Base-by-base conservation (phyloP, 2,329 filamentous ascomycete species). In the Davidsoniella eucalypti region DNA sequence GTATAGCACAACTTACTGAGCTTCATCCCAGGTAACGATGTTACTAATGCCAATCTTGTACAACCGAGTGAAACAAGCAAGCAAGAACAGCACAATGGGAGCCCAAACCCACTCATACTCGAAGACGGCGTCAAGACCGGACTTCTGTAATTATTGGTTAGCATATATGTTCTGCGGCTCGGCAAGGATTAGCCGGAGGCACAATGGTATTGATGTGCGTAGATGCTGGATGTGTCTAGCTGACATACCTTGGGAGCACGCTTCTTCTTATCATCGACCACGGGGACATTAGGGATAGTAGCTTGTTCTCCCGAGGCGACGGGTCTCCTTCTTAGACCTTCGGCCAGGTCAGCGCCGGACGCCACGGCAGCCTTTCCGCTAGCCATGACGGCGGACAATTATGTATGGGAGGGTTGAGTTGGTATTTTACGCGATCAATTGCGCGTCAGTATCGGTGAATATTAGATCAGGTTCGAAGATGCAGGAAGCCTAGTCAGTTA, bases 11-110 rank as follows among this genome's bases (percentile, higher is more conserved):
- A 69, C 75, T 59, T 66, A 76, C 75, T 80, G 76, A 58, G 76
- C 76, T 64, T 78, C 75, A 63, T 80, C 76, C 76, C 76, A 80
- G 45, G 77, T 81, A 45, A 81, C 77, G 57, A 81, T 79, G 57
- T 76, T 66, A 57, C 76, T 80, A 50, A 81, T 65, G 52, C 80
- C 80, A 61, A 84, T 83, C 68, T 80, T 82, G 66, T 74, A 83
- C 55, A 83, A 63, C 56, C 80, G 71, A 38, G 80, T 84, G 63
- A 81, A 79, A 65, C 81, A 69, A 52, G 80, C 76, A 49, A 80
- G 63, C 56, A 70, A 60, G 53, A 76, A 75, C 65, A 81, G 76
- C 61, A 82, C 60, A 58, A 81, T 61, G 50, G 78, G 73, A 55
- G 75, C 72, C 61, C 79, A 70, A 60, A 80, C 60, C 61, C 72